Conservation (phyloP, 495 filamentous ascomycete species). For the Penicillium chermesinum region DNA sequence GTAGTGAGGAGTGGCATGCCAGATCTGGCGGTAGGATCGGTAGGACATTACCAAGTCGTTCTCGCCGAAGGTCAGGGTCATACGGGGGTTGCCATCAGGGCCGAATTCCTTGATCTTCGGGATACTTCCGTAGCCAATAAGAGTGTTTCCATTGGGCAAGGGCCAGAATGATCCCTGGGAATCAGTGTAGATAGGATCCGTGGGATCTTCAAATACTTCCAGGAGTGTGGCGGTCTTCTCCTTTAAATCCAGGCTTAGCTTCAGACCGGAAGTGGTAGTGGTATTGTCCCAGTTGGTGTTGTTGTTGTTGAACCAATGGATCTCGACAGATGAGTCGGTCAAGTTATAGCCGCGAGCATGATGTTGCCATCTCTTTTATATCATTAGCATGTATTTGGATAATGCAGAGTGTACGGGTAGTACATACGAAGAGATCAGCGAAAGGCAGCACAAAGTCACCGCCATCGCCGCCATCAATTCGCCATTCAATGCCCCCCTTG, state of each 20-base stretch:
- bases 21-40: conserved; percentile 16
- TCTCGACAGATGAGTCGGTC: conserved; percentile 11
- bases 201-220: conserved; percentile 14
- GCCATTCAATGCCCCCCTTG: conserved; percentile 26
- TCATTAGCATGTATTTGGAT: not conserved
- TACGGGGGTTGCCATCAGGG: conserved; percentile 5
- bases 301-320: conserved; percentile 26
- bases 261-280: conserved; percentile 4
- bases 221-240: conserved; percentile 8
- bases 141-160: conserved; percentile 30
- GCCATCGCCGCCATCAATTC: conserved; percentile 25
- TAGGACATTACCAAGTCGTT: conserved; percentile 37
- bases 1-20: conserved; percentile 13
- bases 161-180: conserved; percentile 39
- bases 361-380: conserved; percentile 21
- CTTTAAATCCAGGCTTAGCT: conserved; percentile 12
- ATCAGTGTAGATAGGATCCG: conserved; percentile 22
- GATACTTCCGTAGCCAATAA: conserved; percentile 39
- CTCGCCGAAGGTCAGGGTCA: conserved; percentile 28
- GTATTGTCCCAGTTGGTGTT: conserved; percentile 1
- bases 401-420: not conserved
- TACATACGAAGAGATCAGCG: conserved; percentile 2
- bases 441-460: conserved; percentile 29
- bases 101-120: conserved; percentile 43
- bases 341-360: conserved; percentile 18